phyloP scores from a whole-genome alignment of 371 early-diverging fungal genomes.

The Mucor sp. region DNA sequence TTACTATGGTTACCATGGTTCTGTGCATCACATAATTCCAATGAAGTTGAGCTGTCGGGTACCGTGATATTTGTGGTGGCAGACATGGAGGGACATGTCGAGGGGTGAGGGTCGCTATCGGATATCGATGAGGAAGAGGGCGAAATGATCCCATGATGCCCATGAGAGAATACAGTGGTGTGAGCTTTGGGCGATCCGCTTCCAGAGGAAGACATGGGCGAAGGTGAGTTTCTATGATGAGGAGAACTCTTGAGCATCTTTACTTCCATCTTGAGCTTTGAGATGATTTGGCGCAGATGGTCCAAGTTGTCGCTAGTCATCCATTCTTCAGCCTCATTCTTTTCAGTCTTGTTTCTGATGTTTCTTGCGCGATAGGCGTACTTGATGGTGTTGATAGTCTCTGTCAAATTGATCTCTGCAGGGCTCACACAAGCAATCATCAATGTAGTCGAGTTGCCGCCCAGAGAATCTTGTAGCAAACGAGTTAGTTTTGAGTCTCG shows the following conservation, averaged over 20 bases:
- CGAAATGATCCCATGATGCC: constrained; percentile 12
- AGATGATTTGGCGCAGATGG: constrained; percentile 57
- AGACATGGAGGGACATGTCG: constrained; percentile 24
- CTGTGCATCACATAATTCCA: neutral
- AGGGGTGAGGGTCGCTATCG: constrained; percentile 12
- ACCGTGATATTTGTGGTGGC: constrained; percentile 30
- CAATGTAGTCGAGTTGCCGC: constrained; percentile 89
- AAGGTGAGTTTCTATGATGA: constrained; percentile 17
- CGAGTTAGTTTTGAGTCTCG: constrained; percentile 98
- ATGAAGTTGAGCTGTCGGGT: constrained; percentile 10
- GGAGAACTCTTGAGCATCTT: constrained; percentile 38
- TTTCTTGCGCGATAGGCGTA: constrained; percentile 90
- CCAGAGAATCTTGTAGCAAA: constrained; percentile 95
- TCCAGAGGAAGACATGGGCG: constrained; percentile 13
- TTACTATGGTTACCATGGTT: neutral
- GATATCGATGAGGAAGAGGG: constrained; percentile 27
- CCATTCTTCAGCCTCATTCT: constrained; percentile 72
- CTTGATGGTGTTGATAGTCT: constrained; percentile 90
- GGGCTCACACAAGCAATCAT: constrained; percentile 96
- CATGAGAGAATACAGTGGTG: constrained; percentile 3
- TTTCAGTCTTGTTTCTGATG: constrained; percentile 79
- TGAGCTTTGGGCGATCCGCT: constrained; percentile 16
- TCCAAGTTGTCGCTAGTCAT: constrained; percentile 61
- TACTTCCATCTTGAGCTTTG: constrained; percentile 59
- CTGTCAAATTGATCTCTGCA: constrained; percentile 77